These are phyloP conservation scores for Picea sitchensis DNA, from an alignment of 75 land plant species.

Conservation along the genomic window DNA sequence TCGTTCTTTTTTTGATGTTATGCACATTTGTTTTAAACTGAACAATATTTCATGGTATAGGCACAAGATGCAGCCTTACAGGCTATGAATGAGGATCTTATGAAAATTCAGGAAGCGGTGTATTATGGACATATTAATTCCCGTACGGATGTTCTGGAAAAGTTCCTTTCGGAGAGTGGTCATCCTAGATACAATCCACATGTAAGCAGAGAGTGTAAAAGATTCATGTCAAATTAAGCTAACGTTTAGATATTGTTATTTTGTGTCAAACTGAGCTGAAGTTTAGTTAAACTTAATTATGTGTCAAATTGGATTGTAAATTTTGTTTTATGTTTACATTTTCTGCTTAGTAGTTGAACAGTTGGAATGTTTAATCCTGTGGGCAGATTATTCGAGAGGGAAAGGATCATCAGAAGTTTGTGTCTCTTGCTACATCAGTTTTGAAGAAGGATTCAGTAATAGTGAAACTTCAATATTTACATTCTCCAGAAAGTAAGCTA, in stretches of 20 bases:
- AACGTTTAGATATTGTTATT: background rate
- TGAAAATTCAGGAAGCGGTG: conserved; percentile 89
- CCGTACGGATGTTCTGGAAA: conserved; percentile 83
- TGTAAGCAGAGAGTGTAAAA: conserved; percentile 26
- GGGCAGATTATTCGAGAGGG: conserved; percentile 58
- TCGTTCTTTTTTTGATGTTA: background rate
- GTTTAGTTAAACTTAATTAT: too few species aligned
- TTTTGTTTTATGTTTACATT: background rate
- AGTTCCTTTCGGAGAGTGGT: conserved; percentile 75
- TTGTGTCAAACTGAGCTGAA: background rate
- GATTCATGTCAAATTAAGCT: background rate
- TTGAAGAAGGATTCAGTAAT: conserved; percentile 41
- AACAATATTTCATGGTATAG: conserved; percentile 7
- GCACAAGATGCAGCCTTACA: conserved; percentile 49
- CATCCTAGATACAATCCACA: conserved; percentile 87
- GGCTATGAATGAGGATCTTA: conserved; percentile 97
- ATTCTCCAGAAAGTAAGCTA: conserved; percentile 82
- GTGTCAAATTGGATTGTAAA: background rate
- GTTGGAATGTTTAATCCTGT: background rate
- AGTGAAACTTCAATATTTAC: conserved; percentile 61
- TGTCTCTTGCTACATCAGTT: conserved; percentile 52
- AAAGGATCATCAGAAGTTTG: conserved; percentile 56
- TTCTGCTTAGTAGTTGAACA: conserved; percentile 7
- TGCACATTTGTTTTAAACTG: background rate
- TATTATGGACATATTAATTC: conserved; percentile 86